These are phyloP conservation scores for Picochlorum sp. DNA, from an alignment of 139 green algal species.

Conservation along the genomic window DNA sequence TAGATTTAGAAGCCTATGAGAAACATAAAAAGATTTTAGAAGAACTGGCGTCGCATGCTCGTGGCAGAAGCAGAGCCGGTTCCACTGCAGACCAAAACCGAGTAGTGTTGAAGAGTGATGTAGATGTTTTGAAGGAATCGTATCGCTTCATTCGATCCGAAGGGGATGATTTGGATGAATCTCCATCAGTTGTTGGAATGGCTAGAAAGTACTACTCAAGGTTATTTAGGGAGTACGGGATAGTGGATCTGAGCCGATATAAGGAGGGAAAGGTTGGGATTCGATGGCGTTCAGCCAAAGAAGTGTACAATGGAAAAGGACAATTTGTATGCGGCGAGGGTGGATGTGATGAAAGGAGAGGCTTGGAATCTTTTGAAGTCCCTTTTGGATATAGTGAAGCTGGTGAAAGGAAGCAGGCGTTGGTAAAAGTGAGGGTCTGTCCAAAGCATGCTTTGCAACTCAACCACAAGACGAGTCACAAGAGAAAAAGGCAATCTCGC, in stretches of 20 bases:
- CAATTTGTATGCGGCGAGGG: constrained; percentile 77
- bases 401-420: constrained; percentile 60
- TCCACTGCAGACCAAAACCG: not conserved
- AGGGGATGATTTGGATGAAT: constrained; percentile 38
- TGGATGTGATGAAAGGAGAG: constrained; percentile 40
- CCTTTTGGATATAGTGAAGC: constrained; percentile 75
- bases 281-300: constrained; percentile 73
- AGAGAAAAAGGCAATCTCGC: not conserved
- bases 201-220: constrained; percentile 72
- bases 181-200: constrained; percentile 39
- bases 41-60: not conserved
- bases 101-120: constrained; percentile 45
- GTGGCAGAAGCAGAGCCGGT: too few relatives aligned
- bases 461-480: constrained; percentile 52
- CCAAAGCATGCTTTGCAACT: constrained; percentile 67
- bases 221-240: constrained; percentile 84
- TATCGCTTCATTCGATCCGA: constrained; percentile 50
- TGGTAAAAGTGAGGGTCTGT: constrained; percentile 56
- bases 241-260: constrained; percentile 71
- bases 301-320: constrained; percentile 74
- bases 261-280: constrained; percentile 69
- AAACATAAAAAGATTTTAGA: not conserved
- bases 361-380: constrained; percentile 74
- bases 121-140: constrained; percentile 33
- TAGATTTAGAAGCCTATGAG: too few relatives aligned